phyloP scores from a whole-genome alignment of 208 protist species.

The Leishmania tropica region DNA sequence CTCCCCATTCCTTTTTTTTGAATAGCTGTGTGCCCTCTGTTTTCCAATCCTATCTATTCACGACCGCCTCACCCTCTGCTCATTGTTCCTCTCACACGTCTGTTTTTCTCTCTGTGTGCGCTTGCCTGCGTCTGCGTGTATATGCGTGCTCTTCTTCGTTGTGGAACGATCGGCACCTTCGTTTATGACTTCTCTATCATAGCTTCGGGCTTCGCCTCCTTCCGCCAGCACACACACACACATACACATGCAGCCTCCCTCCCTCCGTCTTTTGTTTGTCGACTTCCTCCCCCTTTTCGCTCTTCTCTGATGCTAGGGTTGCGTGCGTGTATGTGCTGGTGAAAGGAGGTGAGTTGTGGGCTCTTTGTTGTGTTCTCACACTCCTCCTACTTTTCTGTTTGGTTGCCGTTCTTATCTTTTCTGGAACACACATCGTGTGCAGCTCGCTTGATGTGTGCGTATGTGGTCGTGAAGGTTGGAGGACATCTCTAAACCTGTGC shows the following conservation, averaged over 20 bases:
- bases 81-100: background rate
- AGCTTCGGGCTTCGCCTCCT: background rate
- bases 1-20: background rate
- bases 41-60: background rate
- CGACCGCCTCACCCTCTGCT: background rate
- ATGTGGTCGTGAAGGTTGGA: background rate
- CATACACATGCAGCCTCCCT: too few relatives aligned
- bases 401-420: background rate
- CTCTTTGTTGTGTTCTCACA: conserved; percentile 3
- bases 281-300: background rate
- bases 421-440: conserved; percentile 5
- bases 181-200: background rate
- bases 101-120: background rate
- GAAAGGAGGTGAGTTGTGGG: background rate
- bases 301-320: background rate
- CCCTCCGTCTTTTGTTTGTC: background rate
- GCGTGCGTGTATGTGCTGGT: background rate
- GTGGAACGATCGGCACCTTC: background rate
- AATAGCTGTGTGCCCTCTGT: background rate
- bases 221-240: background rate
- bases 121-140: background rate
- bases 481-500: background rate
- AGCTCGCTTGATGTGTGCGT: conserved; percentile 6
- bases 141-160: background rate
- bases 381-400: background rate